Evolutionary conservation across 1,284 basidiomycete genomes (phyloP), one percentile per base, ranked within the genome.

Genomic region (Ustilago shanxiensis): DNA sequence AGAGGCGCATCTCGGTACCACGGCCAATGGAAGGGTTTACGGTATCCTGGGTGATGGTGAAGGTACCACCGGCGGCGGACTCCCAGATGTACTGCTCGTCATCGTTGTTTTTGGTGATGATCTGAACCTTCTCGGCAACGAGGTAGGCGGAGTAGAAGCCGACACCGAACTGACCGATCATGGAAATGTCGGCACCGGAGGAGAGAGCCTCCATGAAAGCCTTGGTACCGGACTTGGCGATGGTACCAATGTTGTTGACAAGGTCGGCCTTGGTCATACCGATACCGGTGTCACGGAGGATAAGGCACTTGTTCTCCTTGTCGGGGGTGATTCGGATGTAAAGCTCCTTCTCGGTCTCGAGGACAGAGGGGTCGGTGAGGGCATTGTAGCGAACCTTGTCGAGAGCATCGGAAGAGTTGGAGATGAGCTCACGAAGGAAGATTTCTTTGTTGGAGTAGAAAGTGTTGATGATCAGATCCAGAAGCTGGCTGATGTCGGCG

Each of bases 81-180:
- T 98, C 96, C 97, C 97, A 99, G 88, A 98, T 95, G 90, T 99
- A 98, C 89, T 99, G 96, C 89, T 99, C 97, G 87, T 99, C 96
- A 86, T 99, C 97, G 87, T 99, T 99, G 91, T 99, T 94, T 90
- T 99, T 99, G 84, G 96, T 96, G 89, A 98, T 93, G 86, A 99
- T 93, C 89, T 98, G 95, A 11, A 99, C 97, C 81, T 92, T 92
- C 88, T 99, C 95, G 84, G 97, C 95, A 80, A 98, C 95, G 83
- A 99, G 94, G 91, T 99, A 99, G 26, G 95, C 94, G 58, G 96
- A 98, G 91, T 99, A 99, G 92, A 99, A 99, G 90, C 96, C 95
- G 88, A 98, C 96, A 95, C 95, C 95, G 88, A 97, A 95, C 89
- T 94, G 93, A 86, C 92, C 92, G 80, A 85, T 85, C 79, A 83